These are phyloP conservation scores for Cairneyella variabilis DNA, from an alignment of 495 filamentous ascomycete genomes.

Conservation along the genomic window DNA sequence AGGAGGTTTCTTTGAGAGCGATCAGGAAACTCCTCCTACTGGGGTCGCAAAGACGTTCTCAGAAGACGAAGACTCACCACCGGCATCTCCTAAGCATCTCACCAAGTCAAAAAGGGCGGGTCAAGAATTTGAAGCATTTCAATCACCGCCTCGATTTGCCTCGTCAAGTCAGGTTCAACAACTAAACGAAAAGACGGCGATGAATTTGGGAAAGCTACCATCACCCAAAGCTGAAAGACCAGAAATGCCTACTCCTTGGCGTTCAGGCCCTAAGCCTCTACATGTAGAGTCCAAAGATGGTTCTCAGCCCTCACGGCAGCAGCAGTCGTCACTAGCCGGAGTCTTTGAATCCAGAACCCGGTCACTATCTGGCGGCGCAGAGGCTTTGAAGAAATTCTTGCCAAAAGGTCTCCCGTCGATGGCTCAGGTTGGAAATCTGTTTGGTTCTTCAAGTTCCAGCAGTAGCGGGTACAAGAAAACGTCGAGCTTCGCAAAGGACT, in stretches of 20 bases:
- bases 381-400: slow-evolving; percentile 42
- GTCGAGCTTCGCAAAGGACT: slow-evolving; percentile 33
- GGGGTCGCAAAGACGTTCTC: slow-evolving; percentile 27
- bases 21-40: slow-evolving; percentile 18
- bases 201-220: slow-evolving; percentile 30
- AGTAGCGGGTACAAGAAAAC: slow-evolving; percentile 28
- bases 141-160: background rate
- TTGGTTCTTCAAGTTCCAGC: slow-evolving; percentile 37
- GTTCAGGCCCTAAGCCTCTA: slow-evolving; percentile 42
- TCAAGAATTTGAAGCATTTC: background rate
- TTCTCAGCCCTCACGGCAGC: slow-evolving; percentile 3
- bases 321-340: slow-evolving; percentile 34
- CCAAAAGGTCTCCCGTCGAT: slow-evolving; percentile 48
- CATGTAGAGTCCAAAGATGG: slow-evolving; percentile 27
- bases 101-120: background rate
- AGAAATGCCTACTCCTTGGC: slow-evolving; percentile 21
- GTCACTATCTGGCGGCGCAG: slow-evolving; percentile 38
- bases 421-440: slow-evolving; percentile 40
- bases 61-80: slow-evolving; percentile 19
- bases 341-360: slow-evolving; percentile 33
- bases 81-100: background rate
- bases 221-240: slow-evolving; percentile 22
- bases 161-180: no score
- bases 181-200: slow-evolving; percentile 22
- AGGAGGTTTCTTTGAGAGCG: slow-evolving; percentile 49